phyloP scores from a whole-genome alignment of 768 basidiomycete genomes.

The Cyclocybe cylindracea region DNA sequence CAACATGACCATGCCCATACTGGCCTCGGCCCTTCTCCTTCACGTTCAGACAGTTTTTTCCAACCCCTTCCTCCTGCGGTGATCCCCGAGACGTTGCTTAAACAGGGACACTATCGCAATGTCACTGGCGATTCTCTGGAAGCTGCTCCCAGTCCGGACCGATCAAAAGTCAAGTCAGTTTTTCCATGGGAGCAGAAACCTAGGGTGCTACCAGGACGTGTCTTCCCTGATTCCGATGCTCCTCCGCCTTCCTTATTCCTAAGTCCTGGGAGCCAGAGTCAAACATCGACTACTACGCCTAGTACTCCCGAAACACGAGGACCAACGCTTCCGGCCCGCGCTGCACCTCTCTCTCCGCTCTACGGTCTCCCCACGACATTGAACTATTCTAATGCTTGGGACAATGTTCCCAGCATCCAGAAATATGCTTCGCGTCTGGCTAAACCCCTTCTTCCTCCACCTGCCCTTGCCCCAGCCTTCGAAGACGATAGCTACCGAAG shows the following conservation, averaged over 20 bases:
- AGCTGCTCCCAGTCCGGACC: constrained; percentile 62
- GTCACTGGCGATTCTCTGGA: constrained; percentile 52
- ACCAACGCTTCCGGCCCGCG: constrained; percentile 17
- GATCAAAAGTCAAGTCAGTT: constrained; percentile 67
- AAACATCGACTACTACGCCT: constrained; percentile 35
- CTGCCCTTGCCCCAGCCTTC: constrained; percentile 47
- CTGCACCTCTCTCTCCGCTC: constrained; percentile 39
- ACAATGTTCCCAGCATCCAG: constrained; percentile 76
- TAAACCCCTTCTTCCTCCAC: constrained; percentile 44
- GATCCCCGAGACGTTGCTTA: constrained; percentile 67
- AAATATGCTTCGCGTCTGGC: constrained; percentile 67
- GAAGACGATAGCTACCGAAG: constrained; percentile 44
- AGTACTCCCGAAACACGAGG: constrained; percentile 36
- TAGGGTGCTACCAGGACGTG: constrained; percentile 64
- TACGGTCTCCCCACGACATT: constrained; percentile 58
- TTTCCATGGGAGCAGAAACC: constrained; percentile 96
- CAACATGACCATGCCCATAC: constrained; percentile 38
- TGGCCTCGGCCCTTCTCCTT: constrained; percentile 28
- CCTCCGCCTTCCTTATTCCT: constrained; percentile 50
- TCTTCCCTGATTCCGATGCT: constrained; percentile 69
- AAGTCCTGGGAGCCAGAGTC: constrained; percentile 34
- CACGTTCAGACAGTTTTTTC: constrained; percentile 56
- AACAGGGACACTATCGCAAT: constrained; percentile 73
- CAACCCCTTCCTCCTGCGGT: constrained; percentile 56
- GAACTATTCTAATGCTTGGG: constrained; percentile 83